A percentile compares a stretch with the other conserved stretches of the same genome.
Conservation (phyloP, 2,329 filamentous ascomycete genomes). For the Aspergillus pseudonomiae region DNA sequence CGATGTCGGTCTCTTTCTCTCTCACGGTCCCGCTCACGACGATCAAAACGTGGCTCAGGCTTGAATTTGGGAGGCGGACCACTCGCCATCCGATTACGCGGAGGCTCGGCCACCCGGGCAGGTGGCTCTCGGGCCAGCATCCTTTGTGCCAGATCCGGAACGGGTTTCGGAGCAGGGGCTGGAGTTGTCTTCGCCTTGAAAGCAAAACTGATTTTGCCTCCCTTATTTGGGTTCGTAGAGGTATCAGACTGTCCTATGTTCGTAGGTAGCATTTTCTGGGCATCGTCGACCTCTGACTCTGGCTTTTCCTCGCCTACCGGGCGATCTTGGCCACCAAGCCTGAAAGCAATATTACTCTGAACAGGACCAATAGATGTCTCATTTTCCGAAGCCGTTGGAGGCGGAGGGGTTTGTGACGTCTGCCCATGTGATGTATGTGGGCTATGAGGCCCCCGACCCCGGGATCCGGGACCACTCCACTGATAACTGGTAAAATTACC, state of each 20-base stretch:
- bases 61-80: slow-evolving; percentile 43
- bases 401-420: slow-evolving; percentile 36
- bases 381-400: slow-evolving; percentile 37
- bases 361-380: slow-evolving; percentile 43
- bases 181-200: slow-evolving; percentile 78
- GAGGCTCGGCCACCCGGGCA: slow-evolving; percentile 35
- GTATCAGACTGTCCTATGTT: slow-evolving; percentile 55
- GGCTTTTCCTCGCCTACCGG: slow-evolving; percentile 66
- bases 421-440: slow-evolving; percentile 43
- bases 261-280: slow-evolving; percentile 57
- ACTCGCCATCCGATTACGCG: slow-evolving; percentile 43
- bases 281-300: slow-evolving; percentile 37
- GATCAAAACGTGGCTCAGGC: slow-evolving; percentile 45
- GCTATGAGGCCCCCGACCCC: slow-evolving; percentile 51
- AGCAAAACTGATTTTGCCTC: slow-evolving; percentile 86
- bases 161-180: slow-evolving; percentile 54
- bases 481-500: slow-evolving; percentile 69
- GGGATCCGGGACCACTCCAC: slow-evolving; percentile 65
- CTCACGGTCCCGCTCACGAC: slow-evolving; percentile 45
- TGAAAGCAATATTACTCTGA: slow-evolving; percentile 63
- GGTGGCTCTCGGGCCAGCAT: slow-evolving; percentile 48
- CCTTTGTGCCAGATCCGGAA: slow-evolving; percentile 52
- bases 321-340: slow-evolving; percentile 63
- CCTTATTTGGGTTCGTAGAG: slow-evolving; percentile 56
- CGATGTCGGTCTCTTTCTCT: slow-evolving; percentile 41